A percentile compares a stretch with the other conserved stretches of the same genome.
Evolutionary conservation across 108 stramenopile genomes (phyloP).

Genomic region (Cyclotella baltica): DNA sequence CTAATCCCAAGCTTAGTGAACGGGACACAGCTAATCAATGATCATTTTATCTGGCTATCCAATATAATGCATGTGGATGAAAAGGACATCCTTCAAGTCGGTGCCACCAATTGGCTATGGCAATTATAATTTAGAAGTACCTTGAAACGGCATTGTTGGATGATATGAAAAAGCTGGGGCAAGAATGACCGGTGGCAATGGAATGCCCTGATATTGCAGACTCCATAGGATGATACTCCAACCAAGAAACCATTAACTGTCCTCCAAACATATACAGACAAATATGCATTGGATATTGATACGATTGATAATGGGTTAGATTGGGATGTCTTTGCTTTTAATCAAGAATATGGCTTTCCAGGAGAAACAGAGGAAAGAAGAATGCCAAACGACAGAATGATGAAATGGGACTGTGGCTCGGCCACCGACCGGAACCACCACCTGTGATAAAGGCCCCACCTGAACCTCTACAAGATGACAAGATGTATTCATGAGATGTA

Average conservation of each 20-base stretch:
- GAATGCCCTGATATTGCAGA: neutral
- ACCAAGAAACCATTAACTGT: neutral
- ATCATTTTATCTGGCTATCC: neutral
- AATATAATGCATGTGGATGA: conserved; percentile 1
- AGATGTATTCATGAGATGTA: neutral
- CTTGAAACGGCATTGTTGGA: no score
- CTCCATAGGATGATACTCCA: neutral
- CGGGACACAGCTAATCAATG: neutral
- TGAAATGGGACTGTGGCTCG: neutral
- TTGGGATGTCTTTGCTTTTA: no score
- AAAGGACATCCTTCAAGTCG: neutral
- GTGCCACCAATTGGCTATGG: no score
- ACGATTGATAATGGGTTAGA: no score
- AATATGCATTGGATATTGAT: neutral
- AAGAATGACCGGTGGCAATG: neutral
- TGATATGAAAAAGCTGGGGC: no score
- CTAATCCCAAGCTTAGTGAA: neutral
- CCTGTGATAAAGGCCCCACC: neutral
- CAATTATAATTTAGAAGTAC: neutral
- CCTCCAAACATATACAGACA: conserved; percentile 1
- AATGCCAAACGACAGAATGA: no score
- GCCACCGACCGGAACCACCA: neutral
- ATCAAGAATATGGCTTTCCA: neutral
- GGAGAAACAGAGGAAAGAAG: no score
- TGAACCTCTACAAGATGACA: neutral